Conservation (phyloP, 768 basidiomycete species). For the Suillus paluster region DNA sequence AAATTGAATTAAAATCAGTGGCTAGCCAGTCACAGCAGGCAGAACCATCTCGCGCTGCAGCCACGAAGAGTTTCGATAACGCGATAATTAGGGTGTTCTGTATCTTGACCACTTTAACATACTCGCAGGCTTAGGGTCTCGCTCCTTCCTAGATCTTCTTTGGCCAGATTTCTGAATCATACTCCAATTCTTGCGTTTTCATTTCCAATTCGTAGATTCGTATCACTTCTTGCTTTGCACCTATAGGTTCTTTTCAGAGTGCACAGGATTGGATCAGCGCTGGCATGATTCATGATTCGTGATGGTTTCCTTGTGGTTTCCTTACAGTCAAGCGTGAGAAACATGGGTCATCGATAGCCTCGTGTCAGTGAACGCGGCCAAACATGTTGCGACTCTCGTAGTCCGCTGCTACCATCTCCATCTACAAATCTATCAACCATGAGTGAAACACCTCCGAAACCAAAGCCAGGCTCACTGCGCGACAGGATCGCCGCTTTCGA, state of each 20-base stretch:
- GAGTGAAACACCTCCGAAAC: constrained; percentile 65
- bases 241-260: not conserved
- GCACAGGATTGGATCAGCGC: not conserved
- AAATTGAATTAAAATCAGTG: not conserved
- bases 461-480: constrained; percentile 77
- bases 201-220: not conserved
- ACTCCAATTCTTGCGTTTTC: not conserved
- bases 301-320: not conserved
- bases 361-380: constrained; percentile 4
- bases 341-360: not conserved
- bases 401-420: constrained; percentile 19
- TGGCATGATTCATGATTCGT: no score
- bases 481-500: constrained; percentile 92
- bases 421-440: constrained; percentile 36
- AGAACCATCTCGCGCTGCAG: not conserved
- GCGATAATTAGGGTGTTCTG: not conserved
- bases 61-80: not conserved
- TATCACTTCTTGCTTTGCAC: not conserved
- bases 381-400: not conserved
- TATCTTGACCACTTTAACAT: not conserved
- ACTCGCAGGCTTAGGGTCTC: not conserved
- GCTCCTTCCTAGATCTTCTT: not conserved
- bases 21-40: not conserved
- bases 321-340: constrained; percentile 2
- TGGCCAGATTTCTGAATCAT: no score